These are phyloP conservation scores for Ganoderma sinense DNA, from an alignment of 1,284 basidiomycete genomes.

Conservation along the genomic window DNA sequence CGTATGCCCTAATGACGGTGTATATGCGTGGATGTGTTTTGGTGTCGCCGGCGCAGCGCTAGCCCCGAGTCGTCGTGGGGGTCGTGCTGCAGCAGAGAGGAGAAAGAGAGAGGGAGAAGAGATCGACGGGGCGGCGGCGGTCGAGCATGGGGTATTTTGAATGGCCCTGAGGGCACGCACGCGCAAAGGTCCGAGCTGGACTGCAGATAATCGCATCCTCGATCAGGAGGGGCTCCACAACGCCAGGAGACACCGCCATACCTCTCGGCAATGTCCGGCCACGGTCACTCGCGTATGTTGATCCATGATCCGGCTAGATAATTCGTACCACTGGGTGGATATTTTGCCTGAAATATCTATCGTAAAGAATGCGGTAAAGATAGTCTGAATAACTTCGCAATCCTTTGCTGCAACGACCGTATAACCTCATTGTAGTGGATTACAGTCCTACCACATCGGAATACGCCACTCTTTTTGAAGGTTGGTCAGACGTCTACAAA, in stretches of 20 bases:
- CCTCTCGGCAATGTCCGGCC: not conserved
- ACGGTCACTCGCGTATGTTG: not conserved
- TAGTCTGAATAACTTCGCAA: too few species aligned
- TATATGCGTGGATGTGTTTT: conserved; percentile 4
- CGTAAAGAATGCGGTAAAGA: too few species aligned
- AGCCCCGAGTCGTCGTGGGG: not conserved
- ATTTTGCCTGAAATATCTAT: too few species aligned
- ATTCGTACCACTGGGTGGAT: too few species aligned
- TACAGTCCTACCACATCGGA: too few species aligned
- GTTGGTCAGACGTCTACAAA: too few species aligned
- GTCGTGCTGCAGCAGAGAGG: not conserved
- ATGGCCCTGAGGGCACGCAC: conserved; percentile 8
- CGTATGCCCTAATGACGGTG: not conserved
- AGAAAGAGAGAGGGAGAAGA: not conserved
- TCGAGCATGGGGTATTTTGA: conserved; percentile 6
- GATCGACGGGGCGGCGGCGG: not conserved
- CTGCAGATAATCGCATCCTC: conserved; percentile 33
- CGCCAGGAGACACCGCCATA: not conserved
- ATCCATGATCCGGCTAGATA: not conserved
- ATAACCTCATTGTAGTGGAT: too few species aligned
- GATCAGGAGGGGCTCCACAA: conserved; percentile 13
- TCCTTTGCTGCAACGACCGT: too few species aligned
- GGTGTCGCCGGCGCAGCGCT: not conserved
- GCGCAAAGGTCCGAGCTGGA: conserved; percentile 23
- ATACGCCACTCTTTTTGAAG: too few species aligned